These are phyloP conservation scores for Umbelopsis isabellina DNA, from an alignment of 192 early-diverging fungal species.

Conservation along the genomic window DNA sequence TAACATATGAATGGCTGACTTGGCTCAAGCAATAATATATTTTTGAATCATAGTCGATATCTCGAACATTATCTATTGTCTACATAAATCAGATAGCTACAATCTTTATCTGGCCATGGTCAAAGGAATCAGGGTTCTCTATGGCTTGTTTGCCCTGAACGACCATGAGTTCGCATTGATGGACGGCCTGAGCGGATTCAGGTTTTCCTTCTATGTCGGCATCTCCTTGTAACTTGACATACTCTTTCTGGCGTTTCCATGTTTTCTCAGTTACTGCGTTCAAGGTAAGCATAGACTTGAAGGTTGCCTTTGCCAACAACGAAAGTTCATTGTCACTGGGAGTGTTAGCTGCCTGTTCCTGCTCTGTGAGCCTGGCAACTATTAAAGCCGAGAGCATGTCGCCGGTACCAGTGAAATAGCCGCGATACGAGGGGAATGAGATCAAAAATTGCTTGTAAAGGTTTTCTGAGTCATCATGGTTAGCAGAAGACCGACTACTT, in stretches of 20 bases:
- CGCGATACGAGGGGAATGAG: slow-evolving; percentile 71
- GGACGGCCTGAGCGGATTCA: slow-evolving; percentile 48
- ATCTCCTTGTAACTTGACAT: not conserved
- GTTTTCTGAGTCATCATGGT: not conserved
- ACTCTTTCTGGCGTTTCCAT: slow-evolving; percentile 43
- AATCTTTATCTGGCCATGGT: not conserved
- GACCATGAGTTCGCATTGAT: slow-evolving; percentile 70
- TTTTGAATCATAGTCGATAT: not conserved
- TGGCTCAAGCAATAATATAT: not conserved
- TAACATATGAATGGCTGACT: no score
- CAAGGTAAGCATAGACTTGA: slow-evolving; percentile 68
- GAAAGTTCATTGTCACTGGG: not conserved
- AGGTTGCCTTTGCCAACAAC: slow-evolving; percentile 59
- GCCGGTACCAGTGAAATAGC: slow-evolving; percentile 91
- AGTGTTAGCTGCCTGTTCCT: slow-evolving; percentile 21
- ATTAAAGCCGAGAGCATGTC: slow-evolving; percentile 84
- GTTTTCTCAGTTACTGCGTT: slow-evolving; percentile 74
- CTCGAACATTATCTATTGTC: not conserved
- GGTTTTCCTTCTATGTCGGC: slow-evolving; percentile 25
- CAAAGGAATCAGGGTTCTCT: slow-evolving; percentile 46
- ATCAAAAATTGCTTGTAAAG: slow-evolving; percentile 64
- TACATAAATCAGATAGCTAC: not conserved
- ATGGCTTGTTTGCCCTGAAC: slow-evolving; percentile 69
- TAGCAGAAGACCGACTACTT: not conserved
- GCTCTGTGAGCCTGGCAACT: slow-evolving; percentile 61